These are phyloP conservation scores for Botryotinia globosa DNA, from an alignment of 2,329 filamentous ascomycete species.

Conservation along the genomic window DNA sequence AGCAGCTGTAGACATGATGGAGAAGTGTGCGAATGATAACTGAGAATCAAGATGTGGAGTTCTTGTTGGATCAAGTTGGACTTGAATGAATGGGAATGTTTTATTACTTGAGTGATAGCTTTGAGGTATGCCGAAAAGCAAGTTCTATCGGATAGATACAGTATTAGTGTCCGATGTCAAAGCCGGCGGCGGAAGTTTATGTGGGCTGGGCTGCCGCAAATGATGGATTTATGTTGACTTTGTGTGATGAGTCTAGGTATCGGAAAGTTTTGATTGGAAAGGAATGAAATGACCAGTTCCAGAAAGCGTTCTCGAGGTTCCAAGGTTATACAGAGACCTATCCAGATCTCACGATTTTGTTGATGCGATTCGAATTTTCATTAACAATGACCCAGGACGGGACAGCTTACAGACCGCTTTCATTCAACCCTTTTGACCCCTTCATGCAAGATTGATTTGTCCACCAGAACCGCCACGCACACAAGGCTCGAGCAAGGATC, in stretches of 20 bases:
- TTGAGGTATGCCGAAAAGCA: conserved; percentile 1
- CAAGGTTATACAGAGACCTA: background rate
- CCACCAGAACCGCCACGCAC: background rate
- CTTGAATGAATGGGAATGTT: conserved; percentile 1
- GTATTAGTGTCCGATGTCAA: conserved; percentile 8
- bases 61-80: background rate
- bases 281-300: background rate
- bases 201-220: conserved; percentile 23
- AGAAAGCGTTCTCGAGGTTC: background rate
- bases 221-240: background rate
- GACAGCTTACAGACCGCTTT: background rate
- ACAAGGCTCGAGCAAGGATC: background rate
- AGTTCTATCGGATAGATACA: conserved; percentile 13
- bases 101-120: background rate
- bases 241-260: background rate
- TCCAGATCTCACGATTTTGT: background rate
- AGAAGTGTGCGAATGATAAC: background rate
- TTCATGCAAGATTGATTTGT: background rate
- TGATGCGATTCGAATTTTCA: background rate
- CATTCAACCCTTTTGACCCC: background rate
- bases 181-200: conserved; percentile 22
- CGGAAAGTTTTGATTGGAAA: conserved; percentile 1
- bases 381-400: background rate
- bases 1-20: conserved; percentile 83
- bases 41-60: background rate